phyloP scores from a whole-genome alignment of 1,139 yeast species.

The Candida albicans region DNA sequence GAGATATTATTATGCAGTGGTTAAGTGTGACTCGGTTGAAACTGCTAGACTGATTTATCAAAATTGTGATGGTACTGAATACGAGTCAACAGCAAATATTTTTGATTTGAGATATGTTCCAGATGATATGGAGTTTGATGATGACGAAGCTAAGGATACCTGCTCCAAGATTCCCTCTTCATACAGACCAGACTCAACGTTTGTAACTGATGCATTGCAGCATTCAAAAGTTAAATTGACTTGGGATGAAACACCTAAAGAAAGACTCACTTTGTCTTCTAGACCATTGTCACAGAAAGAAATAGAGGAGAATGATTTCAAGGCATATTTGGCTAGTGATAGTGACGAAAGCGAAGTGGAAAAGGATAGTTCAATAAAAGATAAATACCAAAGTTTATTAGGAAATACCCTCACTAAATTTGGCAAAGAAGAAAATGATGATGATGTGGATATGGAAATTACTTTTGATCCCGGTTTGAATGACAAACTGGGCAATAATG shows the following conservation, averaged over 20 bases:
- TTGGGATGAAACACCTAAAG: conserved; percentile 98
- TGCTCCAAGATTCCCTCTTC: conserved; percentile 73
- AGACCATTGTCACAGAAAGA: conserved; percentile 88
- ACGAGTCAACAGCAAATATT: conserved; percentile 91
- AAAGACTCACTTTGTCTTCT: conserved; percentile 74
- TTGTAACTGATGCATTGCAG: conserved; percentile 91
- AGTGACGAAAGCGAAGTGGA: conserved; percentile 57
- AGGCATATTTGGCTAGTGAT: conserved; percentile 92
- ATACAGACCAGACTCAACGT: conserved; percentile 75
- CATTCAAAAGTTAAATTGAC: conserved; percentile 91
- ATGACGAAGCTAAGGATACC: conserved; percentile 64
- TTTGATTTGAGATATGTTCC: conserved; percentile 93
- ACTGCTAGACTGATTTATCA: conserved; percentile 79
- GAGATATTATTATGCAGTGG: conserved; percentile 92
- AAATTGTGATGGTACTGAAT: conserved; percentile 92
- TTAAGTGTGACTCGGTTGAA: conserved; percentile 69
- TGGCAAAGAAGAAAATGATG: conserved; percentile 47
- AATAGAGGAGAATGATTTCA: conserved; percentile 93
- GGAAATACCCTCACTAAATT: conserved; percentile 43
- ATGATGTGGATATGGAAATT: conserved; percentile 89
- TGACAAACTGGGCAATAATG: conserved; percentile 36
- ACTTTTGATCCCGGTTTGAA: conserved; percentile 89
- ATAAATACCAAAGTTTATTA: conserved; percentile 65
- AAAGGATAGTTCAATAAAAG: conserved; percentile 40
- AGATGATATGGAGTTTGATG: conserved; percentile 84